Conservation (phyloP, 352 stramenopile genomes). For the Detonula confervacea region DNA sequence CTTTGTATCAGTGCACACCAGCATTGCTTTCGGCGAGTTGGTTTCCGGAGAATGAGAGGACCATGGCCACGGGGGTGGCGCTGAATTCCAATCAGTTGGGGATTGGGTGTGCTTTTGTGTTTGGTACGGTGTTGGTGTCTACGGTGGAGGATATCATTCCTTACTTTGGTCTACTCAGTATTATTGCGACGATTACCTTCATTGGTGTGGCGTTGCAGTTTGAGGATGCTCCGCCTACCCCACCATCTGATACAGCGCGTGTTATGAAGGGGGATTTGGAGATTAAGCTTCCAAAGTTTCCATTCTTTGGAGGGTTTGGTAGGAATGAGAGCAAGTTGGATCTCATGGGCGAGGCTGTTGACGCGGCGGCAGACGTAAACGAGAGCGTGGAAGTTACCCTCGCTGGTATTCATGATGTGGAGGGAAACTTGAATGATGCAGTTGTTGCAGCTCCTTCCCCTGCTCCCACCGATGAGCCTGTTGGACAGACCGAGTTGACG, state of each 20-base stretch:
- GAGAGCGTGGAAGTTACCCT: background rate
- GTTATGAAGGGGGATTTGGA: conserved; percentile 77
- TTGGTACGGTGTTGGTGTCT: conserved; percentile 76
- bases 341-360: background rate
- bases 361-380: background rate
- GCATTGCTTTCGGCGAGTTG: conserved; percentile 78
- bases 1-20: conserved; percentile 83
- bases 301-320: conserved; percentile 16
- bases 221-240: conserved; percentile 83
- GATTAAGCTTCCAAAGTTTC: conserved; percentile 55
- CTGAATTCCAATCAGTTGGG: conserved; percentile 83
- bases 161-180: conserved; percentile 83
- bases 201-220: conserved; percentile 80
- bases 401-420: background rate
- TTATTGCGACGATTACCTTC: conserved; percentile 74
- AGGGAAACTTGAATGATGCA: background rate
- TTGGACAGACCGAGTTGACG: background rate
- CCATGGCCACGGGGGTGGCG: conserved; percentile 81
- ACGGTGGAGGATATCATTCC: conserved; percentile 71
- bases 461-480: conserved; percentile 32
- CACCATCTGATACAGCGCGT: conserved; percentile 69
- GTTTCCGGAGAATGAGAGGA: conserved; percentile 81
- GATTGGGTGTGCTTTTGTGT: conserved; percentile 83
- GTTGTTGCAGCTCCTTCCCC: conserved; percentile 21
- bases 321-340: background rate